Conservation (phyloP, 1,139 yeast species). For the Saccharomyces pastorianus region DNA sequence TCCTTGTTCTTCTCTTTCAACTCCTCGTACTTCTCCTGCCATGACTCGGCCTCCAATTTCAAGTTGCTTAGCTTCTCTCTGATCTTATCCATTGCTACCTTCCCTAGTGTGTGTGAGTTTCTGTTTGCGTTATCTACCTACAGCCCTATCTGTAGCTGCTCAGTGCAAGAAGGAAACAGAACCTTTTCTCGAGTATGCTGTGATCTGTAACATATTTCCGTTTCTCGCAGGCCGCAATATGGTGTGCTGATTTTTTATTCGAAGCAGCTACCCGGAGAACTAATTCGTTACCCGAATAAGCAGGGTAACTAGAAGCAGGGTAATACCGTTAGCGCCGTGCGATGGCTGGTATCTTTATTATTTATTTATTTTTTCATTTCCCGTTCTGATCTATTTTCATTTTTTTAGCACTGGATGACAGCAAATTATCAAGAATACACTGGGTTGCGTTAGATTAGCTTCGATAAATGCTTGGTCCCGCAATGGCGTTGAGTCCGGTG, state of each 20-base stretch:
- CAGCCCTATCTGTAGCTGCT: too few relatives aligned
- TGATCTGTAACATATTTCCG: neutral
- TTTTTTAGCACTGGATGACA: too few relatives aligned
- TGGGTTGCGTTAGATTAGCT: neutral
- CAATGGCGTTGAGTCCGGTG: neutral
- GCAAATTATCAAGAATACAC: neutral
- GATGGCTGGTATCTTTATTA: neutral
- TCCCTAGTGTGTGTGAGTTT: neutral
- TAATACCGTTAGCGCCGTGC: neutral
- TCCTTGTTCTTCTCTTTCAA: conserved; percentile 72
- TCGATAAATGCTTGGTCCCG: neutral
- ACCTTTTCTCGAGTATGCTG: neutral
- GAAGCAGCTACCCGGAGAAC: too few relatives aligned
- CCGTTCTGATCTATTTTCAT: too few relatives aligned
- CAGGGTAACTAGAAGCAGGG: too few relatives aligned
- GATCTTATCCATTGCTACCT: conserved; percentile 27
- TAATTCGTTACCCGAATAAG: too few relatives aligned
- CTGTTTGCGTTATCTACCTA: neutral
- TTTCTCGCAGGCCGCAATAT: neutral
- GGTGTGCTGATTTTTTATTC: neutral
- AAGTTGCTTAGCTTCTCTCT: conserved; percentile 68
- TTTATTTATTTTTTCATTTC: neutral
- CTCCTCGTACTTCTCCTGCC: conserved; percentile 96
- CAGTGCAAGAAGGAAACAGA: neutral
- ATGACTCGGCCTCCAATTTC: conserved; percentile 90